Evolutionary conservation across 1,284 basidiomycete genomes (phyloP).

Genomic region (Ganoderma sinense): DNA sequence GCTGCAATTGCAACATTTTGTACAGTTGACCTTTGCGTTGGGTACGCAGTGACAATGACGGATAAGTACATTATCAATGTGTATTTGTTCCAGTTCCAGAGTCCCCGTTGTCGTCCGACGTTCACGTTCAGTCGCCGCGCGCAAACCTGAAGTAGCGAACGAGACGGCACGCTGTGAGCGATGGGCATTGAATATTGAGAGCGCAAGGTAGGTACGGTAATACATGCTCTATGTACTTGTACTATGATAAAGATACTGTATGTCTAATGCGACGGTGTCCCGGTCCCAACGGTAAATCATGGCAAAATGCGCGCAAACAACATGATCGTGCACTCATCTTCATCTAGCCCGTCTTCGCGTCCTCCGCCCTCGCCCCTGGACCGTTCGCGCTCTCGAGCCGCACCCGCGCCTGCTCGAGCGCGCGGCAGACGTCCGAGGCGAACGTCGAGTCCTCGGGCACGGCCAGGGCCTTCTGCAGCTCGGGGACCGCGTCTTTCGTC

Average conservation of each 20-base stretch:
- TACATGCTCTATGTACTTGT: neutral
- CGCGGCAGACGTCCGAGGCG: constrained; percentile 63
- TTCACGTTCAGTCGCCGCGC: neutral
- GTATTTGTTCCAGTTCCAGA: neutral
- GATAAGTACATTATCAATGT: neutral
- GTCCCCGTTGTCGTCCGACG: neutral
- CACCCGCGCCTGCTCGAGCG: constrained; percentile 62
- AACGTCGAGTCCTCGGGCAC: constrained; percentile 52
- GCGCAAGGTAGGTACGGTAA: neutral
- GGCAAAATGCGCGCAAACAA: neutral
- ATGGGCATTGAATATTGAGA: neutral
- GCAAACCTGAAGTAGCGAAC: neutral
- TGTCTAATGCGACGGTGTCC: neutral
- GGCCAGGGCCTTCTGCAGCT: constrained; percentile 54
- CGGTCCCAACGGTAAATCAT: neutral
- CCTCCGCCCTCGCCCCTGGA: no score
- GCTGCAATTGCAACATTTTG: neutral
- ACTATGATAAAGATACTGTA: neutral
- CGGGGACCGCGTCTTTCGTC: constrained; percentile 59
- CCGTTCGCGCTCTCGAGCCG: constrained; percentile 31
- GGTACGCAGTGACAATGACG: neutral
- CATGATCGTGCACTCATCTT: neutral
- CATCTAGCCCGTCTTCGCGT: neutral
- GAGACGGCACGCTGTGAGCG: neutral
- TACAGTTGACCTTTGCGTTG: neutral